Evolutionary conservation across 2,329 filamentous ascomycete genomes (phyloP), one percentile per base, ranked within the genome.

Genomic region (Pseudogymnoascus sp.): DNA sequence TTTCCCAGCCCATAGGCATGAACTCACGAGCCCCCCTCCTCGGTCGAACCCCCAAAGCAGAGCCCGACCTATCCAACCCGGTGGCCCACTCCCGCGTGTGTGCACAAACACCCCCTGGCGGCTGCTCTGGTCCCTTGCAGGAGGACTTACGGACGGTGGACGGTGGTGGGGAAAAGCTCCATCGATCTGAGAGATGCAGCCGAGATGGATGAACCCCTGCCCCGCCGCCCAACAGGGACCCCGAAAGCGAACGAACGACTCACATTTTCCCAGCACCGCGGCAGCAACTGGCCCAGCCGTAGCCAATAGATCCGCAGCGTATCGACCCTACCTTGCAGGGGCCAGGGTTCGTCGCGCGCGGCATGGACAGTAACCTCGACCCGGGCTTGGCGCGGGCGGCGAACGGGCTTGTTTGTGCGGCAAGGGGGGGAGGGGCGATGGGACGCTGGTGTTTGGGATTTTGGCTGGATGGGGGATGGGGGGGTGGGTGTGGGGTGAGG

Each of bases 101-200:
- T 19, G n/a, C 47, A 57, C n/a, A 57, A 57, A 57, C 47, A 57
- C 9, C 47, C 47, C 47, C 47, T 57, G 47, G 47, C 47, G 47
- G 23, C 23, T 50, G 44, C 23, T 28, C 44, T 33, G 26, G 47
- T 57, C 26, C 47, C 47, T 19, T 57, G n/a, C 26, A 57, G 15
- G 47, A 33, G 26, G 47, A n/a, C n/a, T n/a, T n/a, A n/a, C n/a
- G n/a, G n/a, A n/a, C n/a, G n/a, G n/a, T n/a, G n/a, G n/a, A n/a
- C n/a, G 23, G 15, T 19, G 47, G 47, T 57, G 47, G 47, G 47
- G 47, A 31, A 57, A 19, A 23, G n/a, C n/a, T n/a, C 26, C 47
- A 57, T 31, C 47, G 26, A 57, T 57, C 47, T 57, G 15, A n/a
- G 19, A 57, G 47, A 57, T 57, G 47, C 28, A 33, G n/a, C 9